Base-by-base conservation (phyloP, 345 rosid genomes). In the Alliaria petiolata region DNA sequence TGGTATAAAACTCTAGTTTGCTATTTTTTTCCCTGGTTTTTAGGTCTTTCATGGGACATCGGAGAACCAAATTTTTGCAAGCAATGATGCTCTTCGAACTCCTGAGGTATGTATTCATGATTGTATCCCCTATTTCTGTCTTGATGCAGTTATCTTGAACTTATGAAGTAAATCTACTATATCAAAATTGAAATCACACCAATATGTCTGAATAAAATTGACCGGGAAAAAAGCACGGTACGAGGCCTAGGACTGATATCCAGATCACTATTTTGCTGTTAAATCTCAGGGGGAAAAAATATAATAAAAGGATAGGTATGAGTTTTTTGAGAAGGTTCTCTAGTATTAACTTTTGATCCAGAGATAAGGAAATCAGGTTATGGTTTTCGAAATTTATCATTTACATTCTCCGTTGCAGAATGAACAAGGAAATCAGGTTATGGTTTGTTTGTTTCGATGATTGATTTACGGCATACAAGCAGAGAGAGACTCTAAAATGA, bases 41-140 rank as follows among this genome's bases (percentile, higher is more conserved):
- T 60, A 22, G 49, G 47, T 42, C 12, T 40, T 60, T 54, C 95
- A 83, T 54, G 93, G 87, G 57, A 81, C 79, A 65, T 81, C 81
- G 19, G 82, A 84, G 9, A 60, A 15, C 5, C 50, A 60, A 14
- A 42, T 60, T 36, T 22, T 25, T 42, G 65, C 65, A 60, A 42
- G 36, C 36, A 50, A 60, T 42, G 50, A 60, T 26, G 50, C 65
- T 60, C 22, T 55, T 71, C 84, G n/a, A 49, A 93, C 95, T 74
- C 98, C 97, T 45, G 92, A 85, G 95, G 98, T 90, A 65, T 28
- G 58, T 30, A 8, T 42, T 43, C 33, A 17, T 72, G 20, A 70
- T 50, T 60, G 3, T 13, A 8, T 70, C 19, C 31, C 9, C 33
- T 16, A 5, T 70, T 17, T 43, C 14, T 55, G 25, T 43, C 31